These are phyloP conservation scores for Eucalyptus grandis DNA, from an alignment of 345 rosid genomes.

Conservation along the genomic window DNA sequence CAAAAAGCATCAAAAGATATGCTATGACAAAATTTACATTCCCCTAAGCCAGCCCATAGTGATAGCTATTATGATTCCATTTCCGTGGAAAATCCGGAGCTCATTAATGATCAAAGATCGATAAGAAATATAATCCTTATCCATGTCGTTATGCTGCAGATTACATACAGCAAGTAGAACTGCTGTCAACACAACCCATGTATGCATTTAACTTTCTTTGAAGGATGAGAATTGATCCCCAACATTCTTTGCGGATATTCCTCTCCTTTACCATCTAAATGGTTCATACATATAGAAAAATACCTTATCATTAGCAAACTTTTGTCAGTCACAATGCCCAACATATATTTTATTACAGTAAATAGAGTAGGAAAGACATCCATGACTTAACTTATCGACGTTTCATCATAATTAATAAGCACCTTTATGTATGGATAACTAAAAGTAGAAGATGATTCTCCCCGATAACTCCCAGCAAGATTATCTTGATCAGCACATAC, in stretches of 20 bases:
- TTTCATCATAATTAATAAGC: background rate
- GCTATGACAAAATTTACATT: background rate
- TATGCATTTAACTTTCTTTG: background rate
- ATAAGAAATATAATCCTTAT: background rate
- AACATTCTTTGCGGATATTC: background rate
- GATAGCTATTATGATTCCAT: background rate
- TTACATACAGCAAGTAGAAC: background rate
- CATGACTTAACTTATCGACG: background rate
- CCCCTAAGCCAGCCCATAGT: background rate
- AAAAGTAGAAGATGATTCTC: background rate
- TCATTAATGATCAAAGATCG: background rate
- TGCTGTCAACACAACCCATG: background rate
- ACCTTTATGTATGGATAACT: constrained; percentile 5
- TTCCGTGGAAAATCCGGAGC: background rate
- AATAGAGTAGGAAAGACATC: background rate
- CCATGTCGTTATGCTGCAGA: background rate
- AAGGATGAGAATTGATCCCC: background rate
- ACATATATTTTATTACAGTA: background rate
- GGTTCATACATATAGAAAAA: background rate
- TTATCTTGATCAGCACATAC: background rate
- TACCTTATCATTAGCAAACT: background rate
- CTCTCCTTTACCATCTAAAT: background rate
- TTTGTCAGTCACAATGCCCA: background rate
- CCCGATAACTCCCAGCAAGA: background rate
- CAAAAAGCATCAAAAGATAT: background rate